Evolutionary conservation across 345 rosid species (phyloP).

Genomic region (Eucalyptus globulus): DNA sequence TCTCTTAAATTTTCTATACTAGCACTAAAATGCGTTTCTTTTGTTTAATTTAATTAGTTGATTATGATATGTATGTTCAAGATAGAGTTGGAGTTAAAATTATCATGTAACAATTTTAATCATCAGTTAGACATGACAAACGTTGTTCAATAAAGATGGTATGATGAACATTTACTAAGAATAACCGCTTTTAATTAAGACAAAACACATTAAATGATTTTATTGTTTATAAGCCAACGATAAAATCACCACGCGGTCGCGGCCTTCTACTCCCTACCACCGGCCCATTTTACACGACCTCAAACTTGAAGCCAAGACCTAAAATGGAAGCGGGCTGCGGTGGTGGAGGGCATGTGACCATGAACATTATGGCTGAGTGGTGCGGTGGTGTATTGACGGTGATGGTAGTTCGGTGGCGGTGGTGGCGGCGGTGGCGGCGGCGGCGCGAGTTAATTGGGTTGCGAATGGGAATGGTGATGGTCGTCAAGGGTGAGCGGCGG

Average conservation of each 20-base stretch:
- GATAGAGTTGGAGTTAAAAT: not conserved
- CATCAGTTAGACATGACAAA: not conserved
- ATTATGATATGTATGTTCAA: not conserved
- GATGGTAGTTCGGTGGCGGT: not conserved
- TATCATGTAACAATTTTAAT: not conserved
- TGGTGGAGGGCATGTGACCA: not conserved
- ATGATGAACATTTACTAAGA: not conserved
- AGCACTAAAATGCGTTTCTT: not conserved
- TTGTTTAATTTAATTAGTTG: not conserved
- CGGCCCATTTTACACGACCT: not conserved
- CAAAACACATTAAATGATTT: not conserved
- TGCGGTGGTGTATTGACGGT: not conserved
- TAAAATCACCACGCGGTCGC: not conserved
- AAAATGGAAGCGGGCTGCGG: not conserved
- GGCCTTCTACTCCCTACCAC: rapidly evolving
- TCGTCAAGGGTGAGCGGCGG: not conserved
- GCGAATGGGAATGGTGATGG: too few relatives aligned
- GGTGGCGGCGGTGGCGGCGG: not conserved
- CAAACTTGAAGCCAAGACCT: not conserved
- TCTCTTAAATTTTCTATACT: not conserved
- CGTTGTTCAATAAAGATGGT: not conserved
- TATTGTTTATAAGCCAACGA: not conserved
- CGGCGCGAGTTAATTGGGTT: too few relatives aligned
- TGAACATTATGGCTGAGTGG: not conserved
- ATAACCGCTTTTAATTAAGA: not conserved